Evolutionary conservation across 2,329 filamentous ascomycete species (phyloP).

Genomic region (Didymellaceae sp.): DNA sequence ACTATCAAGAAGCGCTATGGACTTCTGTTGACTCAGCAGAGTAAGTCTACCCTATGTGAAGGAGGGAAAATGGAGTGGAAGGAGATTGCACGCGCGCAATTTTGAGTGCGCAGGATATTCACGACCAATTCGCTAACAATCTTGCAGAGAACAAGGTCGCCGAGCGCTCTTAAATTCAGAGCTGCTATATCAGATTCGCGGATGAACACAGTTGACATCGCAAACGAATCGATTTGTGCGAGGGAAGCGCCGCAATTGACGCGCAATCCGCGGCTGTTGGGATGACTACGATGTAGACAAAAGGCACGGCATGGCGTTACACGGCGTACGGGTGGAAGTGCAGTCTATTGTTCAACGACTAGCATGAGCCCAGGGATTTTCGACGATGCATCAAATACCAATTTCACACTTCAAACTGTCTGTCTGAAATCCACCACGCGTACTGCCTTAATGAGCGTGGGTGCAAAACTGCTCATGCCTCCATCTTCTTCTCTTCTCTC

Average conservation of each 20-base stretch:
- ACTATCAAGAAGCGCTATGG: conserved; percentile 94
- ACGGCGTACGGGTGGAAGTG: conserved; percentile 16
- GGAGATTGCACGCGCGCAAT: background rate
- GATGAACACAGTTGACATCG: background rate
- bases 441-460: too few relatives aligned
- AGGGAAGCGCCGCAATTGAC: background rate
- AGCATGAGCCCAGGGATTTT: conserved; percentile 10
- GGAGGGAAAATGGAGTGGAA: background rate
- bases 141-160: conserved; percentile 37
- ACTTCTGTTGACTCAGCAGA: conserved; percentile 82
- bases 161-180: conserved; percentile 16
- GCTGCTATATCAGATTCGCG: background rate
- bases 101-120: background rate
- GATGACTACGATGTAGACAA: conserved; percentile 14
- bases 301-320: conserved; percentile 21
- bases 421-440: background rate
- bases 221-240: background rate
- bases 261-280: conserved; percentile 2
- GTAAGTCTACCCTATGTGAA: conserved; percentile 44
- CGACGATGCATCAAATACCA: conserved; percentile 15
- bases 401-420: conserved; percentile 11
- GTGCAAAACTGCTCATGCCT: background rate
- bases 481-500: background rate
- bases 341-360: conserved; percentile 3
- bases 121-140: background rate